Percentiles rank a stretch among this genome's conserved stretches.
Conservation (phyloP, 495 filamentous ascomycete genomes). For the Neurospora intermedia region DNA sequence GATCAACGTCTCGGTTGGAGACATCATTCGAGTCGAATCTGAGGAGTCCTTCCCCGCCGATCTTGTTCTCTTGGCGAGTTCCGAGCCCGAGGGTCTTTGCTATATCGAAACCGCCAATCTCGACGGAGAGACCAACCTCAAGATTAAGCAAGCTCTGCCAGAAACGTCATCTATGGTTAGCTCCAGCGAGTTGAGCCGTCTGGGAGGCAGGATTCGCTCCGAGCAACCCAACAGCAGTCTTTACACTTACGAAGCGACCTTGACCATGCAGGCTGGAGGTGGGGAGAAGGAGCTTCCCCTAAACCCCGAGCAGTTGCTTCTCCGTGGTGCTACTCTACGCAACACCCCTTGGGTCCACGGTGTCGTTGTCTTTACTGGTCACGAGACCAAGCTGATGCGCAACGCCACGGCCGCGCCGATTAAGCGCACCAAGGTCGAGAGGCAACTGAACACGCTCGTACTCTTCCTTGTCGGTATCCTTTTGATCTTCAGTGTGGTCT, state of each 20-base stretch:
- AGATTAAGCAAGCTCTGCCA: conserved; percentile 96
- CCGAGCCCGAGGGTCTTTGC: conserved; percentile 94
- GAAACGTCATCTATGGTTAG: conserved; percentile 86
- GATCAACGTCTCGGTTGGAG: conserved; percentile 88
- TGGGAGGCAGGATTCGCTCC: conserved; percentile 79
- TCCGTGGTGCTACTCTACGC: conserved; percentile 86
- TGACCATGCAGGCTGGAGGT: conserved; percentile 86
- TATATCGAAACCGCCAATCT: conserved; percentile 99
- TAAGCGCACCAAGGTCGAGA: conserved; percentile 91
- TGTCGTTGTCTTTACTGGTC: conserved; percentile 93
- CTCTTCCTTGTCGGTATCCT: conserved; percentile 81
- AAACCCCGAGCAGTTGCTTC: conserved; percentile 56
- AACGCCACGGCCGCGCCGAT: conserved; percentile 97
- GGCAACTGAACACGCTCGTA: conserved; percentile 86
- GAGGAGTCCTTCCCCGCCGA: conserved; percentile 96
- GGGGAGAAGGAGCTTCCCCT: conserved; percentile 90
- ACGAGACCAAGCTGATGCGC: conserved; percentile 98
- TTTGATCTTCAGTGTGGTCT: conserved; percentile 72
- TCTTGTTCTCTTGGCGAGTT: conserved; percentile 81
- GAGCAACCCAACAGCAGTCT: conserved; percentile 98
- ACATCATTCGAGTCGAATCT: conserved; percentile 89
- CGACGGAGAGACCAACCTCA: conserved; percentile 96
- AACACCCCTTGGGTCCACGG: conserved; percentile 99
- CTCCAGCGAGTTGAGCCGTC: conserved; percentile 71
- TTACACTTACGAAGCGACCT: conserved; percentile 95